These are phyloP conservation scores for Sphaerulina populicola DNA, from an alignment of 2,329 filamentous ascomycete species.

Conservation along the genomic window DNA sequence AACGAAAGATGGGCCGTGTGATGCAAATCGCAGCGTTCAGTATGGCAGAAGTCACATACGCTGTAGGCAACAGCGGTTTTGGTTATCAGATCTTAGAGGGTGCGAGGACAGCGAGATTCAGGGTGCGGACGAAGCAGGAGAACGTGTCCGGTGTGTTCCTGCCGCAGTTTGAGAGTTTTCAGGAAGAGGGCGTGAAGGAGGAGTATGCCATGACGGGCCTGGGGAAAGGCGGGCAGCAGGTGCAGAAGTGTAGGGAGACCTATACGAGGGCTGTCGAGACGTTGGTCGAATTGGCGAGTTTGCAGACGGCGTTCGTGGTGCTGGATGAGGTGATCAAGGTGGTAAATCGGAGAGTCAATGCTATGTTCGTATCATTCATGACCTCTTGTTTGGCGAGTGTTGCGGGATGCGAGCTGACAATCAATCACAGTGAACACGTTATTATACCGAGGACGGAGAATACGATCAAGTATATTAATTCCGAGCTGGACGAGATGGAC, in stretches of 20 bases:
- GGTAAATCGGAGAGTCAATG: conserved; percentile 94
- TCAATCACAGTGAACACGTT: conserved; percentile 62
- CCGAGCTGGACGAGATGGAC: conserved; percentile 92
- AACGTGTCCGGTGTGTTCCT: conserved; percentile 96
- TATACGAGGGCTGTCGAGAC: conserved; percentile 95
- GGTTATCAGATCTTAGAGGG: conserved; percentile 97
- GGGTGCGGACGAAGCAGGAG: conserved; percentile 90
- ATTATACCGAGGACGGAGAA: conserved; percentile 98
- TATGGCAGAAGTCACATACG: conserved; percentile 92
- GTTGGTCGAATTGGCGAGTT: conserved; percentile 83
- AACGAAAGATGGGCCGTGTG: conserved; percentile 97
- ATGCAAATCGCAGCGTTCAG: conserved; percentile 99
- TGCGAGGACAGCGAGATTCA: conserved; percentile 83
- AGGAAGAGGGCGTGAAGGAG: conserved; percentile 78
- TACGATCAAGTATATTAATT: conserved; percentile 99
- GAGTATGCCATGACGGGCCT: conserved; percentile 94
- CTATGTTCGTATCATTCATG: conserved; percentile 57
- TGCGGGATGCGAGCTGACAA: conserved; percentile 17
- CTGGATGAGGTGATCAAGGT: conserved; percentile 99
- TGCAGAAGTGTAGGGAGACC: conserved; percentile 88
- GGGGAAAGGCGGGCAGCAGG: conserved; percentile 94
- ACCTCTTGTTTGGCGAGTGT: not conserved
- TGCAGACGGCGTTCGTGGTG: conserved; percentile 97
- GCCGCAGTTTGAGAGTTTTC: conserved; percentile 85
- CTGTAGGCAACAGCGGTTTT: conserved; percentile 80